These are phyloP conservation scores for Fraxinus dipetala DNA, from an alignment of 305 asterid species.

Conservation along the genomic window DNA sequence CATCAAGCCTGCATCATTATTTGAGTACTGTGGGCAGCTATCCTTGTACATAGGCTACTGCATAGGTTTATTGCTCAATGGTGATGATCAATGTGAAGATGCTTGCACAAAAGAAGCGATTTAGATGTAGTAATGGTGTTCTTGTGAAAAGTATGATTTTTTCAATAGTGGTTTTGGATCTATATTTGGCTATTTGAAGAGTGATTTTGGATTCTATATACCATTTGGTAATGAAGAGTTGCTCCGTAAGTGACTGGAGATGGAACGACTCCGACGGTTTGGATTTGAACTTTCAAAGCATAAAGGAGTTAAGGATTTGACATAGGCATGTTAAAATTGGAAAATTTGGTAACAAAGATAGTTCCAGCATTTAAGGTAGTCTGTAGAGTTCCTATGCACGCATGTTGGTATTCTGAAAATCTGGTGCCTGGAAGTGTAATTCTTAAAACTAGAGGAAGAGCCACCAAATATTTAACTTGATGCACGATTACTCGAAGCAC, in stretches of 20 bases:
- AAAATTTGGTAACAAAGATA: no score
- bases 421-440: not conserved
- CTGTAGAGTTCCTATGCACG: not conserved
- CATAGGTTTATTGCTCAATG: not conserved
- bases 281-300: not conserved
- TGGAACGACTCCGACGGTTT: not conserved
- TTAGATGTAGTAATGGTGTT: no score
- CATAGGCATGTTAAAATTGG: no score
- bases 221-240: not conserved
- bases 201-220: not conserved
- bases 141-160: no score
- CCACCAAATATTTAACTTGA: not conserved
- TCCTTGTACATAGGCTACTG: not conserved
- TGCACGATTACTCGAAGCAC: not conserved
- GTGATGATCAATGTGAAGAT: not conserved
- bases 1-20: conserved; percentile 59
- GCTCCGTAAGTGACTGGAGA: not conserved
- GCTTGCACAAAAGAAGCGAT: not conserved
- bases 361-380: not conserved
- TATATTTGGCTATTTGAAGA: not conserved
- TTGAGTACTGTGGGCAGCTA: conserved; percentile 15
- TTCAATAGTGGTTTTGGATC: not conserved
- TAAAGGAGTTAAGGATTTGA: not conserved
- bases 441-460: not conserved
- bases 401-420: not conserved